These are phyloP conservation scores for Garcia nutans DNA, from an alignment of 345 rosid genomes.

Conservation along the genomic window DNA sequence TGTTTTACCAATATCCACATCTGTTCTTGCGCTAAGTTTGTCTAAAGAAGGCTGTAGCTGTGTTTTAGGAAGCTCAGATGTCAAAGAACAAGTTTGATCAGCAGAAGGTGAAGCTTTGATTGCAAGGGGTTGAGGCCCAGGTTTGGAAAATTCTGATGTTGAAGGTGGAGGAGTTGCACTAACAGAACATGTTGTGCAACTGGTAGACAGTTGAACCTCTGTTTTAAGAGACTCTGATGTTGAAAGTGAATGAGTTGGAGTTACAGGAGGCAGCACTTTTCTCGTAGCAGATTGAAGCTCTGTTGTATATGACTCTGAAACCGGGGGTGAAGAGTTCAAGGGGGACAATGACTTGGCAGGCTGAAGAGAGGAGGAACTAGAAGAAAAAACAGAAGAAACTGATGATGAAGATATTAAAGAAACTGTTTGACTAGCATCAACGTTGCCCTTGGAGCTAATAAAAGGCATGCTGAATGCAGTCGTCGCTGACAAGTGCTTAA, in stretches of 20 bases:
- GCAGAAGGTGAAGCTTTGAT: slow-evolving; percentile 17
- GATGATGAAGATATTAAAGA: slow-evolving; percentile 27
- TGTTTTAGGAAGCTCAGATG: slow-evolving; percentile 33
- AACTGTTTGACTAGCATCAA: slow-evolving; percentile 32
- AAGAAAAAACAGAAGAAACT: slow-evolving; percentile 33
- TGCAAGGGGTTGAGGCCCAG: slow-evolving; percentile 3
- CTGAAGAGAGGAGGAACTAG: slow-evolving; percentile 33
- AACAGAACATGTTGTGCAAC: background rate
- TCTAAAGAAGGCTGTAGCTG: slow-evolving; percentile 38
- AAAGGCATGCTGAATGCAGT: slow-evolving; percentile 32
- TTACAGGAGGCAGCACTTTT: slow-evolving; percentile 24
- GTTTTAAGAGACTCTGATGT: slow-evolving; percentile 14
- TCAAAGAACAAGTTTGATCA: slow-evolving; percentile 17
- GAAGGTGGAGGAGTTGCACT: background rate
- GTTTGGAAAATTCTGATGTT: slow-evolving; percentile 1
- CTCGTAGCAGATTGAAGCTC: slow-evolving; percentile 9
- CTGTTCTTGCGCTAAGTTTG: slow-evolving; percentile 25
- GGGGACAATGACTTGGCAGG: slow-evolving; percentile 32
- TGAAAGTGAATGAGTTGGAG: slow-evolving; percentile 7
- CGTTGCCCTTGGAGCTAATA: slow-evolving; percentile 27
- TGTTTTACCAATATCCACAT: slow-evolving; percentile 31
- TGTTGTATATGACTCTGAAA: slow-evolving; percentile 6
- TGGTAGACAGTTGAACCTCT: background rate
- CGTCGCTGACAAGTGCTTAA: slow-evolving; percentile 2
- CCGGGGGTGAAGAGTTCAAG: slow-evolving; percentile 9